Evolutionary conservation across 2,329 filamentous ascomycete genomes (phyloP).

Genomic region (Trichophaea hybrida): DNA sequence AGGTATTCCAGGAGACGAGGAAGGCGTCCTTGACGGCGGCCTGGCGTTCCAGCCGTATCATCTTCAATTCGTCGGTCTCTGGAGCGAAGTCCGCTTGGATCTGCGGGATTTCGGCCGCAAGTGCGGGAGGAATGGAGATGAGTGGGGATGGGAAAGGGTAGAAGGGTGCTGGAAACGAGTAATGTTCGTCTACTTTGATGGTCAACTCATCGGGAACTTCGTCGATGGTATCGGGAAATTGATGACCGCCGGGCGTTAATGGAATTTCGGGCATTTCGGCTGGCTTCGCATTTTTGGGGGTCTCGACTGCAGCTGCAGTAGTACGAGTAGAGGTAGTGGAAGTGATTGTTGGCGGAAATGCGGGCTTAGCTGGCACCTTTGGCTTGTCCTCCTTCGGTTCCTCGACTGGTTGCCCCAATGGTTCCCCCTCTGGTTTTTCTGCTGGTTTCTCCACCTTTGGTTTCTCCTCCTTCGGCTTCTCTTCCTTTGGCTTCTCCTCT

Average conservation of each 20-base stretch:
- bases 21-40: slow-evolving; percentile 58
- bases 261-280: slow-evolving; percentile 1
- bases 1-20: slow-evolving; percentile 65
- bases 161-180: slow-evolving; percentile 29
- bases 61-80: slow-evolving; percentile 47
- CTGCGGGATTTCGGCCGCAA: slow-evolving; percentile 53
- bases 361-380: too few species aligned
- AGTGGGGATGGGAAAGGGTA: slow-evolving; percentile 62
- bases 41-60: slow-evolving; percentile 50
- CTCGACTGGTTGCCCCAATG: not conserved
- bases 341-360: not conserved
- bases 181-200: slow-evolving; percentile 6
- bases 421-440: not conserved
- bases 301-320: not conserved
- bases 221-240: slow-evolving; percentile 19
- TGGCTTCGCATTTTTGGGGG: not conserved
- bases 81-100: slow-evolving; percentile 60
- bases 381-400: not conserved
- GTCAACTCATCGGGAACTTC: slow-evolving; percentile 5
- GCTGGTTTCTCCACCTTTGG: not conserved
- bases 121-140: slow-evolving; percentile 59
- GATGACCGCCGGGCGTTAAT: not conserved
- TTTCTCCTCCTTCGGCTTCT: slow-evolving; percentile 1
- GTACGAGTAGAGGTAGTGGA: not conserved
- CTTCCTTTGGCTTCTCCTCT: not conserved